These are phyloP conservation scores for Boletus vermiculosoides DNA, from an alignment of 768 basidiomycete species.

Conservation along the genomic window DNA sequence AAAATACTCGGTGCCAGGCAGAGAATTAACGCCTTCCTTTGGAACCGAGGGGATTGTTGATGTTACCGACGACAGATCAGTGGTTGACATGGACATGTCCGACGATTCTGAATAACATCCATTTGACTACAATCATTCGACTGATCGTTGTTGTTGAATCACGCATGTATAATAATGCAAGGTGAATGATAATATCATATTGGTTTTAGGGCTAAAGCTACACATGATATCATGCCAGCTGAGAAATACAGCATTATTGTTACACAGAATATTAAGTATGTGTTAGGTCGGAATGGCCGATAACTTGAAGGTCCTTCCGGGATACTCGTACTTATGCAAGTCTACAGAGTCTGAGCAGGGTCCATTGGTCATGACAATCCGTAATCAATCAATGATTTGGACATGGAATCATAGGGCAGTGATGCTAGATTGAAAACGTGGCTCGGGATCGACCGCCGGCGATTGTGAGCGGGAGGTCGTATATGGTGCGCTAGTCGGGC, in stretches of 20 bases:
- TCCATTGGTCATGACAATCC: slow-evolving; percentile 20
- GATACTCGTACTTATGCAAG: slow-evolving; percentile 10
- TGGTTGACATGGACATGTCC: slow-evolving; percentile 30
- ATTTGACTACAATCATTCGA: not conserved
- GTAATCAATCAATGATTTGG: slow-evolving; percentile 20
- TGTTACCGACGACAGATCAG: slow-evolving; percentile 2
- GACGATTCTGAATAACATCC: slow-evolving; percentile 23
- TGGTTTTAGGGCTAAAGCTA: slow-evolving; percentile 23
- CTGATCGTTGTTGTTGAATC: not conserved
- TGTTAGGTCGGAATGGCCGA: slow-evolving; percentile 8
- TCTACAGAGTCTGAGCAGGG: slow-evolving; percentile 10
- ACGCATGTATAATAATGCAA: not conserved
- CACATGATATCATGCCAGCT: slow-evolving; percentile 23
- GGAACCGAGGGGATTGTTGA: not conserved
- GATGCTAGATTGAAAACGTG: slow-evolving; percentile 28
- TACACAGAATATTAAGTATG: slow-evolving; percentile 7
- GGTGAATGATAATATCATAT: slow-evolving; percentile 2
- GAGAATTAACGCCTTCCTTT: not conserved
- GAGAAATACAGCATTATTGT: slow-evolving; percentile 21
- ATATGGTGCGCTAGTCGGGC: slow-evolving; percentile 30
- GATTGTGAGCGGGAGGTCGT: slow-evolving; percentile 24
- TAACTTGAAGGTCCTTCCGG: slow-evolving; percentile 17
- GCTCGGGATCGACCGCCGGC: slow-evolving; percentile 14
- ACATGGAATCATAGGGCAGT: slow-evolving; percentile 26
- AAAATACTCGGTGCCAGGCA: not conserved